A percentile compares a stretch with the other conserved stretches of the same genome.
These are phyloP conservation scores for Deuterostichococcus epilithicus DNA, from an alignment of 139 green algal genomes.

Conservation along the genomic window DNA sequence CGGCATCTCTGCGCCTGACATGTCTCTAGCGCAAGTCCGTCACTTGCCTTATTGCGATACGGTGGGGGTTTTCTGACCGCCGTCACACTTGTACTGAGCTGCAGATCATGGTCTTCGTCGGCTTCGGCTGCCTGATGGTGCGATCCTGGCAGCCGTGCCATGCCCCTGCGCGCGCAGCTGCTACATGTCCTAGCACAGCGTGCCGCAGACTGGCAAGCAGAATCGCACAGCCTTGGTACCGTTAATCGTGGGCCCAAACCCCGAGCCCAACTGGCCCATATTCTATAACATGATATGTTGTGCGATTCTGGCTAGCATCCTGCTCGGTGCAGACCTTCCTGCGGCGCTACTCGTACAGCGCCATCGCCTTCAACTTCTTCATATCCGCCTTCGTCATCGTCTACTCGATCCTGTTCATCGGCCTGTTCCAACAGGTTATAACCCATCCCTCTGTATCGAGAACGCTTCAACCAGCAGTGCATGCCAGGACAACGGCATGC, in stretches of 20 bases:
- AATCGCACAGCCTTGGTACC: no score
- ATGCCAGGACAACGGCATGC: background rate
- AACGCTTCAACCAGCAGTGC: background rate
- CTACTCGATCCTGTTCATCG: slow-evolving; percentile 25
- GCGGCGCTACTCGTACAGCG: slow-evolving; percentile 43
- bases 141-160: no score
- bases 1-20: background rate
- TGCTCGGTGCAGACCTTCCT: no score
- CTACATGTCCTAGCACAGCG: no score
- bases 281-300: no score
- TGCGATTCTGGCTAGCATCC: no score
- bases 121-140: slow-evolving; percentile 3
- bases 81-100: slow-evolving; percentile 1
- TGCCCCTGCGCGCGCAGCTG: no score
- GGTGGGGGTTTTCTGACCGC: background rate
- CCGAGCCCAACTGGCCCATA: no score
- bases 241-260: no score
- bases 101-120: slow-evolving; percentile 53
- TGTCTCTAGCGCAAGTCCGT: no score
- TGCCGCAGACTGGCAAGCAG: no score
- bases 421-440: slow-evolving; percentile 24
- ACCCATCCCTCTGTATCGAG: background rate
- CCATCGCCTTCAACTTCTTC: slow-evolving; percentile 57
- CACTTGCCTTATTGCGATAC: no score
- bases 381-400: slow-evolving; percentile 43